A percentile compares a stretch with the other conserved stretches of the same genome.
phyloP scores from a whole-genome alignment of 495 filamentous ascomycete genomes.

The Paragyromitra xinjiangensis region DNA sequence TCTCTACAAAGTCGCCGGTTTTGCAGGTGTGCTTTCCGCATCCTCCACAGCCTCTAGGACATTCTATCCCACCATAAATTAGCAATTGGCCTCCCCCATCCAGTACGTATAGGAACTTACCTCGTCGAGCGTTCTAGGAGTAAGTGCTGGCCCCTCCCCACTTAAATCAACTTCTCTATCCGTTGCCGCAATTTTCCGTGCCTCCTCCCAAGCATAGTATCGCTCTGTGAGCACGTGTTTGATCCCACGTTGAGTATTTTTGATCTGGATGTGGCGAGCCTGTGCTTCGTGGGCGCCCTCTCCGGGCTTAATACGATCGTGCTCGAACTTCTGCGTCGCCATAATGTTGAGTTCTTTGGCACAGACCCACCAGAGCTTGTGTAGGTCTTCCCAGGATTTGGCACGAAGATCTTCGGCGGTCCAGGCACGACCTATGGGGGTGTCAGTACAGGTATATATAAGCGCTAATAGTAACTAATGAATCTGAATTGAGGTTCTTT shows the following conservation, averaged over 20 bases:
- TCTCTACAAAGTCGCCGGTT: constrained; percentile 21
- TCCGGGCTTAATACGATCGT: constrained; percentile 68
- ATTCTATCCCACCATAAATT: constrained; percentile 14
- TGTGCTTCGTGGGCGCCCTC: constrained; percentile 73
- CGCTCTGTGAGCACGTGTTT: constrained; percentile 86
- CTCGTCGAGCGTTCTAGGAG: constrained; percentile 57
- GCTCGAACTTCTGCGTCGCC: constrained; percentile 76
- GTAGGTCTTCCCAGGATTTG: constrained; percentile 94
- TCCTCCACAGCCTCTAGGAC: not conserved
- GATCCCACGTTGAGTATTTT: constrained; percentile 76
- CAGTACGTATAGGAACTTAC: not conserved
- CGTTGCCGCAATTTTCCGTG: constrained; percentile 71
- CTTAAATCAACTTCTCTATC: constrained; percentile 72
- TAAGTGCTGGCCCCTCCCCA: constrained; percentile 63
- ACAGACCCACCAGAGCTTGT: constrained; percentile 94
- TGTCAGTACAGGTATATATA: constrained; percentile 5
- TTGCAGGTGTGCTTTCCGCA: not conserved
- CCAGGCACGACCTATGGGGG: constrained; percentile 75
- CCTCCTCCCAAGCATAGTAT: constrained; percentile 90
- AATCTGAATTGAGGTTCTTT: not conserved
- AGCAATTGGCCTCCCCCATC: not conserved
- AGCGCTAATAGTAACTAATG: not conserved
- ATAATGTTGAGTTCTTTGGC: constrained; percentile 90
- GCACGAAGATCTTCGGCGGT: constrained; percentile 82
- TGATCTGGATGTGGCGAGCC: constrained; percentile 69